These are phyloP conservation scores for Croton setiger DNA, from an alignment of 441 rosid species.

Conservation along the genomic window DNA sequence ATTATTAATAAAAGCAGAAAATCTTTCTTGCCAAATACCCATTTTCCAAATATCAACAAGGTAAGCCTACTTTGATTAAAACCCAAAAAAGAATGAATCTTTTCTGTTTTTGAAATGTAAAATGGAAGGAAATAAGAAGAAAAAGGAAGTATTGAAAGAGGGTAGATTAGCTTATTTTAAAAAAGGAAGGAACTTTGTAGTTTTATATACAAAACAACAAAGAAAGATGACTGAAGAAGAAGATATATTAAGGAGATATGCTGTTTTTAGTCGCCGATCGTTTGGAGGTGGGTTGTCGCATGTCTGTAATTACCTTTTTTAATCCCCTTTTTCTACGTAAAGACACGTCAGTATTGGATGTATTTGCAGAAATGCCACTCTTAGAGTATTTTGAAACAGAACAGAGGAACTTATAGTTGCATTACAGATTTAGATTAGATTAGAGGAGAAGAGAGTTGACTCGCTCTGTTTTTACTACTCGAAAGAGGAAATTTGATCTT, in stretches of 20 bases:
- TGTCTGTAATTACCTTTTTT: not conserved
- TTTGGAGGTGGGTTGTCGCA: not conserved
- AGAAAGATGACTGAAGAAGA: not conserved
- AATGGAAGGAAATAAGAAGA: not conserved
- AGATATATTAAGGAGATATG: not conserved
- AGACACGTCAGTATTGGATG: not conserved
- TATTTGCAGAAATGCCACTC: constrained; percentile 14
- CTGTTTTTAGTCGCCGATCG: constrained; percentile 7
- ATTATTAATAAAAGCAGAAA: constrained; percentile 52
- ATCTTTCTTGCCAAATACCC: constrained; percentile 46
- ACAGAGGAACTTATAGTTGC: no score
- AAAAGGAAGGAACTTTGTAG: not conserved
- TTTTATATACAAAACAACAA: not conserved
- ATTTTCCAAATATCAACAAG: constrained; percentile 15
- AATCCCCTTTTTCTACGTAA: not conserved
- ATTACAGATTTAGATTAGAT: no score
- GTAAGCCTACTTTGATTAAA: not conserved
- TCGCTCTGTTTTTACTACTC: no score
- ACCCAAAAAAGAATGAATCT: not conserved
- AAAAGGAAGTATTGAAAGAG: not conserved
- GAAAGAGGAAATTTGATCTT: no score
- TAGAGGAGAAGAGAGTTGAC: no score
- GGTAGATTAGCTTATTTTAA: not conserved
- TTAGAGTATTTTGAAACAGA: not conserved
- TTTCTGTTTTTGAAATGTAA: not conserved